Base-by-base conservation (phyloP, 2,329 filamentous ascomycete genomes). In the Intubia oerlemansii region DNA sequence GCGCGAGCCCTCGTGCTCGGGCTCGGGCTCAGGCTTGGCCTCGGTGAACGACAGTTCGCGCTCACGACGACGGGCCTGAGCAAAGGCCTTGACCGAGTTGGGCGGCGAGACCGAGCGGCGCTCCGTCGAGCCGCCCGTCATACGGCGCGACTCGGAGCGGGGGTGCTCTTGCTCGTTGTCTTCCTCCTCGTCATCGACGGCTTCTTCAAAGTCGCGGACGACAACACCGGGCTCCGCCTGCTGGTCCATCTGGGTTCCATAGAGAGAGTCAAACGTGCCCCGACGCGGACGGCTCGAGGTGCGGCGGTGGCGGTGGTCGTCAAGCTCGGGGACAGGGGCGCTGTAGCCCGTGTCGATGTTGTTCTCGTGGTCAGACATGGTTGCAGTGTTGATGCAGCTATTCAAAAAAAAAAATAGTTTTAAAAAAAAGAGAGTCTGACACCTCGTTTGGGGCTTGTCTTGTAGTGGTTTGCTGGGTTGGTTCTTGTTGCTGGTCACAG, bases 51-150 rank as follows among this genome's bases (percentile, higher is more conserved):
- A 71, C 44, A 61, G 46, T 34, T 71, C 80, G 24, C 84, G 76
- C 45, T 85, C 79, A 34, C 84, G 74, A 34, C 81, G 78, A 28
- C 81, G 75, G 31, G 80, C 79, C 43, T 88, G 79, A 12, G 88
- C 88, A 50, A 98, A 98, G 4, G 88, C 88, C 49, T 95, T 91
- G 29, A 98, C 82, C 0, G 88, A 98, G 49, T 93, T 98, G 7
- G 88, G 88, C 9, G 85, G 85, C 5, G 88, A 95, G 3, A 67
- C 56, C 1, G 79, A 81, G 31, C 80, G 65, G 27, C 65, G 67
- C 14, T 66, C 62, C 15, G 57, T 49, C 2, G 65, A 66, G 18
- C 60, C 61, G 30, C 74, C 54, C 28, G 64, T 64, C 32, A 62
- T 57, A 32, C 65, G 61, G 11, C 66, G 64, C 33, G 52, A 54